Percentiles rank a stretch among this genome's conserved stretches.
These are phyloP conservation scores for Amesomyces nigricolor DNA, from an alignment of 2,329 filamentous ascomycete species.

Conservation along the genomic window DNA sequence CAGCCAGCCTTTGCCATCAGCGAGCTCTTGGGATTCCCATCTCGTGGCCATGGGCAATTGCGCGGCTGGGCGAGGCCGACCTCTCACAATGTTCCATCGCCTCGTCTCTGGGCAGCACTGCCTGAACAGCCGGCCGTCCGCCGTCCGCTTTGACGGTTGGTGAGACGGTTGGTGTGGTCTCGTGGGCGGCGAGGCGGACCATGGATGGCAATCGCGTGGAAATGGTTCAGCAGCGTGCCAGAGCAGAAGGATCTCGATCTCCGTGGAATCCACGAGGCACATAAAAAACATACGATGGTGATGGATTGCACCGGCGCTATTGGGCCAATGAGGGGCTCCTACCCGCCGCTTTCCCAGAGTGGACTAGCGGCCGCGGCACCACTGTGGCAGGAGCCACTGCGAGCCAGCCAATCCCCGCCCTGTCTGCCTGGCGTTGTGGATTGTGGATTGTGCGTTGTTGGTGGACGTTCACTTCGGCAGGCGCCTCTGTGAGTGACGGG, in stretches of 20 bases:
- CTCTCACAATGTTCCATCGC: too few relatives aligned
- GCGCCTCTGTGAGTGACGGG: background rate
- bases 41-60: too few relatives aligned
- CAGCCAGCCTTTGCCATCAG: too few relatives aligned
- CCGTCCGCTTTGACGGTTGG: too few relatives aligned
- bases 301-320: conserved; percentile 20
- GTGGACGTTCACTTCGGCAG: background rate
- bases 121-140: too few relatives aligned
- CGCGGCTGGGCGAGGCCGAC: too few relatives aligned
- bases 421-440: background rate
- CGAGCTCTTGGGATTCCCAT: too few relatives aligned
- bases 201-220: conserved; percentile 6
- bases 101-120: too few relatives aligned
- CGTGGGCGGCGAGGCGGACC: background rate
- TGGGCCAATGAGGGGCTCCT: conserved; percentile 25
- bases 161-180: too few relatives aligned
- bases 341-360: conserved; percentile 17
- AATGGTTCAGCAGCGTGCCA: conserved; percentile 3
- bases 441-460: background rate
- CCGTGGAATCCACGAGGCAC: conserved; percentile 26
- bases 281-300: conserved; percentile 32
- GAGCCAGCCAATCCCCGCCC: conserved; percentile 3
- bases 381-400: conserved; percentile 6
- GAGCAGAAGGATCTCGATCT: conserved; percentile 28
- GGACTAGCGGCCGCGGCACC: conserved; percentile 14